These are phyloP conservation scores for Apiotrichum gamsii DNA, from an alignment of 1,284 basidiomycete species.

Conservation along the genomic window DNA sequence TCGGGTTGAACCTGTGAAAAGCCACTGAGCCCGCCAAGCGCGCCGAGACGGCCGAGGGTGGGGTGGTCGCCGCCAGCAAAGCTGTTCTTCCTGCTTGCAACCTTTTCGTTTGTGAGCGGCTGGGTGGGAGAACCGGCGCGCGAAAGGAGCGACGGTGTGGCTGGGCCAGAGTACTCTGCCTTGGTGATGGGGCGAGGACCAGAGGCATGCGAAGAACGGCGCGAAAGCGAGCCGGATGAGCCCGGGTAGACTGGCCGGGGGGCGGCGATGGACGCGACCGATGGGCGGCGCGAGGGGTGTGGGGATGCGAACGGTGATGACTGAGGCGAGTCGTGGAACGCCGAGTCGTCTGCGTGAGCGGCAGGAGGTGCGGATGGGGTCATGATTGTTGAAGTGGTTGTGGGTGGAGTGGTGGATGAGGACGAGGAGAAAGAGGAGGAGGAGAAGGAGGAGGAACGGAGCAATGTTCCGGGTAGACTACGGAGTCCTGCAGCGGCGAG, in stretches of 20 bases:
- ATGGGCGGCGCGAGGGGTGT: conserved; percentile 17
- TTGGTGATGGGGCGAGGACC: conserved; percentile 37
- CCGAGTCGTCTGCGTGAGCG: conserved; percentile 13
- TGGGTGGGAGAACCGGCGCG: conserved; percentile 45
- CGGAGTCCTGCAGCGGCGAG: not conserved
- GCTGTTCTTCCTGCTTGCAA: conserved; percentile 18
- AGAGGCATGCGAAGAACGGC: conserved; percentile 30
- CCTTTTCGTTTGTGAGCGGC: conserved; percentile 38
- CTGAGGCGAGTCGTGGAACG: conserved; percentile 13
- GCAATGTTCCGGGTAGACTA: not conserved
- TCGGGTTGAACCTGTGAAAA: conserved; percentile 29
- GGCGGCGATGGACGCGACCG: conserved; percentile 9
- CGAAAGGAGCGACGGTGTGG: conserved; percentile 41
- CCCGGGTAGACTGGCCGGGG: conserved; percentile 4
- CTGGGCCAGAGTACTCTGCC: conserved; percentile 35
- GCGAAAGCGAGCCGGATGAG: conserved; percentile 19
- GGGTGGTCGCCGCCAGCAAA: conserved; percentile 19
- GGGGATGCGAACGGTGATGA: conserved; percentile 12
- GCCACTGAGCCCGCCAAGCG: conserved; percentile 22
- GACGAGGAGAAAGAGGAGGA: not conserved
- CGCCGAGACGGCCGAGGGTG: conserved; percentile 6
- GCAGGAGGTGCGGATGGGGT: too few relatives aligned
- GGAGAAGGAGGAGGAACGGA: too few relatives aligned
- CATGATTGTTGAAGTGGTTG: too few relatives aligned
- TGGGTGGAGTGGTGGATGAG: not conserved